Evolutionary conservation across 805 yeast species (phyloP), one percentile per base, ranked within the genome.

Genomic region (Millerozyma miso): DNA sequence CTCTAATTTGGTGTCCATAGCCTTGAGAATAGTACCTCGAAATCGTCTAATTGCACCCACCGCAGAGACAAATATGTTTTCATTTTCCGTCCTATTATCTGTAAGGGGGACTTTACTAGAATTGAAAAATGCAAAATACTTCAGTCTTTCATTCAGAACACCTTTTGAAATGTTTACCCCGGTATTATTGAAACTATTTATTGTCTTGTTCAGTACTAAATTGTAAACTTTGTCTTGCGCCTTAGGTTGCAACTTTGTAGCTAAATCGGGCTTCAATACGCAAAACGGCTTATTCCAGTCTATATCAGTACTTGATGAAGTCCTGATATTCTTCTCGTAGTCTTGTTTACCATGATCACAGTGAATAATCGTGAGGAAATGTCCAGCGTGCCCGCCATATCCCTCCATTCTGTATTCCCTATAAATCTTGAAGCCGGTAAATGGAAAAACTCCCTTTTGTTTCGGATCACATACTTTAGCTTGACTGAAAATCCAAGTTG

Each of bases 351-450:
- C 88, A 4, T 63, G 56, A 14, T 68, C 55, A 55, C 89, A 83
- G 49, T 73, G 80, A 0, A 74, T 63, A 14, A 82, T 47, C 3
- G 73, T 58, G 14, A 80, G 55, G 46, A 68, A 71, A 43, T 73
- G 79, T 42, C 66, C 54, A 43, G 69, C 49, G 5, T 73, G 68
- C 33, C 71, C 60, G 41, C 59, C 37, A 17, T 63, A 40, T 23
- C 64, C 57, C 37, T 70, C 73, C 18, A 73, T 54, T 17, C 71
- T 65, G 44, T 73, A 74, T 16, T 74, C 71, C 39, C 82, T 65
- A 39, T 73, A 73, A 2, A 81, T 60, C 42, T 75, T 74, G 50
- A 80, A 77, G 0, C 88, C 88, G 0, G 81, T 68, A 49, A 73
- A 82, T 0, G 75, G 71, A 10, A 61, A 40, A 4, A 48, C 6